A percentile compares a stretch with the other conserved stretches of the same genome.
Conservation (phyloP, 2,329 filamentous ascomycete species). For the Colletotrichum cereale region DNA sequence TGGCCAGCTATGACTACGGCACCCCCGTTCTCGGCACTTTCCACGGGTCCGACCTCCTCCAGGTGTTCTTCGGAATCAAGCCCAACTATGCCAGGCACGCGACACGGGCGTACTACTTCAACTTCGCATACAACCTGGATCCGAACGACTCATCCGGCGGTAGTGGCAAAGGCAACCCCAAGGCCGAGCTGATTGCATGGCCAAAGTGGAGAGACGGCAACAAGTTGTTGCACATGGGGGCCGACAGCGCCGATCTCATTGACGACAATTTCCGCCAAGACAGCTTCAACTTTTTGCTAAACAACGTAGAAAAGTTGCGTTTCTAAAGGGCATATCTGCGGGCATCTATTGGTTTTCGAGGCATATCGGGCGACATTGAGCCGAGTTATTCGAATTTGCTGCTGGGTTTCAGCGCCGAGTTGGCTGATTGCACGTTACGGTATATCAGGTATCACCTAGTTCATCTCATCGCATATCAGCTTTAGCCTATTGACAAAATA, state of each 20-base stretch:
- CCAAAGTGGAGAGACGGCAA: conserved; percentile 56
- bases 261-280: conserved; percentile 42
- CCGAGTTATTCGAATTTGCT: not conserved
- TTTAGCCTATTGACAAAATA: not conserved
- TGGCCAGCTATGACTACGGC: conserved; percentile 69
- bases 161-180: conserved; percentile 41
- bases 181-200: conserved; percentile 39
- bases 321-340: not conserved
- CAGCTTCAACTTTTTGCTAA: conserved; percentile 40
- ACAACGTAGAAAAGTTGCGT: conserved; percentile 30
- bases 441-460: no score
- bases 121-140: conserved; percentile 68
- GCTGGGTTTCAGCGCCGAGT: no score
- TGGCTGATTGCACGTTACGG: no score
- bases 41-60: conserved; percentile 69
- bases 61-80: conserved; percentile 65
- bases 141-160: conserved; percentile 61
- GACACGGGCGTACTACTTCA: conserved; percentile 69
- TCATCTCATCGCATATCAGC: not conserved
- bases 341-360: not conserved
- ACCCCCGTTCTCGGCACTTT: conserved; percentile 73
- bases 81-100: conserved; percentile 61
- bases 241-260: conserved; percentile 32
- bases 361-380: not conserved
- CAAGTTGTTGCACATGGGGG: conserved; percentile 50